Evolutionary conservation across 495 filamentous ascomycete species (phyloP).

Genomic region (Hypoxylon crocopeplum): DNA sequence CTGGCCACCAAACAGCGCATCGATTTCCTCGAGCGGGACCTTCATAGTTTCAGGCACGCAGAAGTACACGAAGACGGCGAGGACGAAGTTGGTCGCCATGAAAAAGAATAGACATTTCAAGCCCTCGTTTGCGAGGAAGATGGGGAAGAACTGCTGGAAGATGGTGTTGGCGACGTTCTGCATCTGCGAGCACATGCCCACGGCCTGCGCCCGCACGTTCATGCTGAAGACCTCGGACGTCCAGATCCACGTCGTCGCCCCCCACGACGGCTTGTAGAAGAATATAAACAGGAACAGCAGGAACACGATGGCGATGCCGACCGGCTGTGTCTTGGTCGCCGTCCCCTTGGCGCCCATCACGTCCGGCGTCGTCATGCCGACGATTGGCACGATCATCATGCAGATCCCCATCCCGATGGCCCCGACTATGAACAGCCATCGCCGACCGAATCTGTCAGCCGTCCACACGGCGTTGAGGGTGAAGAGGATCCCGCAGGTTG

Average conservation of each 20-base stretch:
- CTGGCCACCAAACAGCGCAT: slow-evolving; percentile 63
- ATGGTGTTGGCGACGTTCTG: slow-evolving; percentile 72
- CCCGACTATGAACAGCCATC: slow-evolving; percentile 58
- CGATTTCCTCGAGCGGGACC: slow-evolving; percentile 69
- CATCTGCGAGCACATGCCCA: slow-evolving; percentile 71
- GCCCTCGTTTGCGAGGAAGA: slow-evolving; percentile 63
- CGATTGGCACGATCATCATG: slow-evolving; percentile 67
- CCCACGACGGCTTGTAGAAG: slow-evolving; percentile 75
- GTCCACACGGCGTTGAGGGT: slow-evolving; percentile 71
- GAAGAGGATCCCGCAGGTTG: slow-evolving; percentile 59
- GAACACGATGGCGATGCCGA: slow-evolving; percentile 70
- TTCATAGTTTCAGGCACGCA: slow-evolving; percentile 72
- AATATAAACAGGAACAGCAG: slow-evolving; percentile 69
- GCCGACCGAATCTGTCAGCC: slow-evolving; percentile 61
- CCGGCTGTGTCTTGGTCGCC: slow-evolving; percentile 56
- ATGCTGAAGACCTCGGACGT: slow-evolving; percentile 70
- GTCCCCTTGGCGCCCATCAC: slow-evolving; percentile 43
- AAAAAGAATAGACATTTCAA: slow-evolving; percentile 57
- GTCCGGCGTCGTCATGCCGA: slow-evolving; percentile 61
- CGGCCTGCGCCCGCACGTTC: slow-evolving; percentile 71
- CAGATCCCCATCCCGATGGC: slow-evolving; percentile 56
- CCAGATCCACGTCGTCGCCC: slow-evolving; percentile 72
- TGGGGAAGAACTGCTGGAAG: slow-evolving; percentile 72
- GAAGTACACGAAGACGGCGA: slow-evolving; percentile 68
- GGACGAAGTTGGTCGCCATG: slow-evolving; percentile 57